phyloP scores from a whole-genome alignment of 2,329 filamentous ascomycete genomes.

The Botrytis byssoidea region DNA sequence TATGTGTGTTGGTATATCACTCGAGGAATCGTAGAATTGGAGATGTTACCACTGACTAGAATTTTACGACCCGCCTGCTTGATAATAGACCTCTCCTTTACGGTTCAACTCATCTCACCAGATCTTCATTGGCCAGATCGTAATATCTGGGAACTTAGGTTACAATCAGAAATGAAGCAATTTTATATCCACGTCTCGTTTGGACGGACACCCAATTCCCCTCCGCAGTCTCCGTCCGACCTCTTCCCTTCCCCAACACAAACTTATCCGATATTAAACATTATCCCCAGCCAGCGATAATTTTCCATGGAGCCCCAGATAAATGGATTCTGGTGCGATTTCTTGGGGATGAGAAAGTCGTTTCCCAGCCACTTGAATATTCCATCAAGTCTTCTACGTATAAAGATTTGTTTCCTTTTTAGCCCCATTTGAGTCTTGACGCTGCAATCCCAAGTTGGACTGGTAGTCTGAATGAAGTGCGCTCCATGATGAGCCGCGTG shows the following conservation, averaged over 20 bases:
- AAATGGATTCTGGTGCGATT: neutral
- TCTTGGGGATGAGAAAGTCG: neutral
- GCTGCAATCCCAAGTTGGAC: neutral
- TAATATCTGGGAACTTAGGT: neutral
- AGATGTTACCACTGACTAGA: neutral
- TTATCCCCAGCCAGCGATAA: conserved; percentile 1
- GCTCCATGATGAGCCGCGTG: neutral
- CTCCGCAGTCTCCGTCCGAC: neutral
- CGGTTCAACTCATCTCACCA: neutral
- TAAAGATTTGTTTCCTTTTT: neutral
- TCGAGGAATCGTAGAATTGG: neutral
- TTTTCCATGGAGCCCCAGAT: conserved; percentile 15
- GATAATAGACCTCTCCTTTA: neutral
- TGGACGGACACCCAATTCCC: neutral
- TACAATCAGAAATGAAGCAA: conserved; percentile 5
- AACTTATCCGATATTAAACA: neutral
- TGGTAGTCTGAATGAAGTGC: neutral
- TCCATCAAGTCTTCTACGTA: neutral
- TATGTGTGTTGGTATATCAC: neutral
- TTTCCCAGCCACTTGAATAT: conserved; percentile 10
- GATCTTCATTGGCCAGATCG: neutral
- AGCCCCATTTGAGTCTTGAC: neutral
- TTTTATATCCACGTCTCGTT: conserved; percentile 18
- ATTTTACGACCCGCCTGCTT: neutral
- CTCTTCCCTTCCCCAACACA: neutral